Evolutionary conservation across 225 moss, liverwort and hornwort genomes (phyloP).

Genomic region (Thuidium tamariscinum): DNA sequence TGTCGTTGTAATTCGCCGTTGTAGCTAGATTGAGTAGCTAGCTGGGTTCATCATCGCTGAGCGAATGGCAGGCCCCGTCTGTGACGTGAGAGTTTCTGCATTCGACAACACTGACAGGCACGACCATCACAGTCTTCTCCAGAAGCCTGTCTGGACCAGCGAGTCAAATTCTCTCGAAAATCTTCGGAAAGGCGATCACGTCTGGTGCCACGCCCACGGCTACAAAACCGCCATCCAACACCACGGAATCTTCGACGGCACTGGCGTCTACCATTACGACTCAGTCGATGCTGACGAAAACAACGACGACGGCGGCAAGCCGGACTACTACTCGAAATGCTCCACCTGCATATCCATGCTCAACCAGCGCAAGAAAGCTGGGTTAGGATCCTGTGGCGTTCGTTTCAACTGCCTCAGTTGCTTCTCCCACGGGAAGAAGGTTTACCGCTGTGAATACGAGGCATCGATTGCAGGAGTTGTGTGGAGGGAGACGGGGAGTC

Average conservation of each 20-base stretch:
- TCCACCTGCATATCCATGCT: neutral
- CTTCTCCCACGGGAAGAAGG: neutral
- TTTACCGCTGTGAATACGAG: neutral
- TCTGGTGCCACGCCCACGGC: neutral
- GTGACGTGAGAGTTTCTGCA: no score
- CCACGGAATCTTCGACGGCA: neutral
- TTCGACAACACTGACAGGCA: no score
- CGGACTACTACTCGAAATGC: neutral
- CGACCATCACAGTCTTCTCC: neutral
- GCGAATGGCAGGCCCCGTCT: no score
- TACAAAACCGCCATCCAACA: neutral
- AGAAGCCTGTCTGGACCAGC: neutral
- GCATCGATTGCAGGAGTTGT: neutral
- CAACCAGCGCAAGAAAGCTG: neutral
- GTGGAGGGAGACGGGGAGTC: neutral
- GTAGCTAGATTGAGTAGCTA: no score
- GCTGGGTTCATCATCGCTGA: no score
- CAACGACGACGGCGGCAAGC: no score
- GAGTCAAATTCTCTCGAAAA: neutral
- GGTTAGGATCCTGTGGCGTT: neutral
- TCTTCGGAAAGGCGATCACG: neutral
- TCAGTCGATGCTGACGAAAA: neutral
- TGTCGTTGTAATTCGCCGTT: no score
- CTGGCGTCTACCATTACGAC: neutral
- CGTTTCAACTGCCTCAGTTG: neutral